Evolutionary conservation across 2,329 filamentous ascomycete species (phyloP).

Genomic region (Arthrobotrys musiformis): DNA sequence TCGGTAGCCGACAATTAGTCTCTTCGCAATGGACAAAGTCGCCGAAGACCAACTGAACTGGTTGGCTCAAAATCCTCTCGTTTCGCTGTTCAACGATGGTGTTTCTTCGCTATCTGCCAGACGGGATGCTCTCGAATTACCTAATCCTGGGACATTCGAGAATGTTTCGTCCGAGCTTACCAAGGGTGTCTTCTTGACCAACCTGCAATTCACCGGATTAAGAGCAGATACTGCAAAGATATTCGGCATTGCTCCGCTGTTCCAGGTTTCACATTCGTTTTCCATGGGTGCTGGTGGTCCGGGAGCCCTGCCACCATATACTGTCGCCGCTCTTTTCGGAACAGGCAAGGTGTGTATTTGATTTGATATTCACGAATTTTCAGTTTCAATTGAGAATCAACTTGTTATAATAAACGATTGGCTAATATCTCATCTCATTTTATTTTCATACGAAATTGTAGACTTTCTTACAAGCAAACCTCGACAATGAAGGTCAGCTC

Average conservation of each 20-base stretch:
- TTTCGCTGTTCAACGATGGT: conserved; percentile 76
- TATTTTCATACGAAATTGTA: conserved; percentile 62
- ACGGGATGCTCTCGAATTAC: conserved; percentile 85
- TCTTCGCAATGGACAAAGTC: conserved; percentile 57
- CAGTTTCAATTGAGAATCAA: no score
- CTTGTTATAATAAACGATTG: conserved; percentile 9
- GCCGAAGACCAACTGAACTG: conserved; percentile 69
- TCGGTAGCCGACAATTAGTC: conserved; percentile 58
- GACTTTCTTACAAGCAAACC: conserved; percentile 94
- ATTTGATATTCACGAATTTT: no score
- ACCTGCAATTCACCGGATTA: conserved; percentile 95
- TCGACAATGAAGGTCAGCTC: conserved; percentile 91
- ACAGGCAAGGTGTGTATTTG: conserved; percentile 83
- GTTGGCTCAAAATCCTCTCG: conserved; percentile 78
- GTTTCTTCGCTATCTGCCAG: conserved; percentile 84
- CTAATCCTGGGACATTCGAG: conserved; percentile 93
- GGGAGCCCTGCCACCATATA: conserved; percentile 81
- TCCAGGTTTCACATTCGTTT: conserved; percentile 97
- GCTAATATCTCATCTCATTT: neutral
- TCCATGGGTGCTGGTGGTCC: conserved; percentile 84
- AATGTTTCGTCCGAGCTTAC: conserved; percentile 89
- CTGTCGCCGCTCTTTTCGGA: conserved; percentile 92
- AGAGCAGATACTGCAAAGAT: conserved; percentile 96
- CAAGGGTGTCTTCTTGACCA: conserved; percentile 94
- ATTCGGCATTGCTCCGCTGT: conserved; percentile 91